Evolutionary conservation across 2,329 filamentous ascomycete species (phyloP), one percentile per base, ranked within the genome.

Genomic region (Penicillium verrucosum): DNA sequence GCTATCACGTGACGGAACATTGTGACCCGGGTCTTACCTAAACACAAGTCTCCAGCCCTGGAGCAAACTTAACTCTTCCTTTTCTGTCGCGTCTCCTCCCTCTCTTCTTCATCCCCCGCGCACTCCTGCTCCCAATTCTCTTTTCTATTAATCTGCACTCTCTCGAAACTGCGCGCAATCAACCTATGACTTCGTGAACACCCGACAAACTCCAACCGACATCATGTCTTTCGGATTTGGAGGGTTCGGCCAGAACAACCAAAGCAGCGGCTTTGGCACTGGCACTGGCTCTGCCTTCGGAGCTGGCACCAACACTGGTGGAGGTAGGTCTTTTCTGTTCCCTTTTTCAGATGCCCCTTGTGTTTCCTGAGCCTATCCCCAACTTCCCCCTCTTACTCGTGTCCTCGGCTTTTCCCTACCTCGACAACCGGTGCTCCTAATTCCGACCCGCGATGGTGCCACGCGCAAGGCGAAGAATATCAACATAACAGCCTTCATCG

Each of bases 201-300:
- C 59, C 60, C 59, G 52, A 57, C 45, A 58, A 58, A 56, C 60
- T 57, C 62, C 56, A 64, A 57, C 61, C 63, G 60, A 60, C 65
- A 73, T 63, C 58, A 75, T 75, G 71, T 75, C 72, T 65, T 73
- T 72, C 65, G 76, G 78, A 67, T 79, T 80, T 69, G 76, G 78
- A 66, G 81, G 83, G 78, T 87, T 88, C 74, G 84, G 84, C 75
- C 80, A 81, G 68, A 85, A 81, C 70, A 74, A 76, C 65, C 73
- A 77, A 74, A 79, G 69, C 62, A 69, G 71, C 51, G 70, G 68
- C 62, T 74, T 75, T 65, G 74, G 75, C 42, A 64, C 72, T 64
- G 74, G 75, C 42, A 65, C 72, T 48, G 71, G 71, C 58, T 67
- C 70, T 67, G 70, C 65, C 14, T 73, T 73, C 55, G 71, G 71